phyloP scores from a whole-genome alignment of 768 basidiomycete species.

The Solioccasus polychromus region DNA sequence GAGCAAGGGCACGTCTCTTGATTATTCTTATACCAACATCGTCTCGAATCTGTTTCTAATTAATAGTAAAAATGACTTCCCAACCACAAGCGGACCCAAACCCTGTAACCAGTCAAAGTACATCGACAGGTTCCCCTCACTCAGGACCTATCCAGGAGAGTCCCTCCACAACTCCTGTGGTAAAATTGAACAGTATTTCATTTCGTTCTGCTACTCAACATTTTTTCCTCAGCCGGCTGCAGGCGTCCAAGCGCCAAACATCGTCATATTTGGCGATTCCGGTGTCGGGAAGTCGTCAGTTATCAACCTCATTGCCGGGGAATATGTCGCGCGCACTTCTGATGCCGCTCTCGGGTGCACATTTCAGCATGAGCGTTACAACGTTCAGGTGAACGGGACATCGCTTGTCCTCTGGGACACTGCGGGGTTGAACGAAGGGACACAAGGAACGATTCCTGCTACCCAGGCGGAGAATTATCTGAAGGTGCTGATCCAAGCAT shows the following conservation, averaged over 20 bases:
- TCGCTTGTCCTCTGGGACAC: slow-evolving; percentile 6
- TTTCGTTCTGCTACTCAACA: too few relatives aligned
- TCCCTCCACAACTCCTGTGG: too few relatives aligned
- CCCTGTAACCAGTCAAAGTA: too few relatives aligned
- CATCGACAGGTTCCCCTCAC: too few relatives aligned
- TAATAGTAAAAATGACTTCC: too few relatives aligned
- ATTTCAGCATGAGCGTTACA: neutral
- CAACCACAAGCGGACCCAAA: too few relatives aligned
- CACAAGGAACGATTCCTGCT: slow-evolving; percentile 7
- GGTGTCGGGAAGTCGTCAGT: slow-evolving; percentile 4
- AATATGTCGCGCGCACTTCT: neutral
- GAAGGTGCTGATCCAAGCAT: neutral
- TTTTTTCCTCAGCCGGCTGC: too few relatives aligned
- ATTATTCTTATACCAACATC: too few relatives aligned
- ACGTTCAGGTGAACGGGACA: neutral
- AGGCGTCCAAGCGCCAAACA: neutral
- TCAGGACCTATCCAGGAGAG: too few relatives aligned
- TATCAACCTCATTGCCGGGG: slow-evolving; percentile 3
- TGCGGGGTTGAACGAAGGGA: slow-evolving; percentile 6
- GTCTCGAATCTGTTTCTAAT: too few relatives aligned
- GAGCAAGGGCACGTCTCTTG: too few relatives aligned
- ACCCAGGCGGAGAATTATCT: neutral
- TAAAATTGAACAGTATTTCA: too few relatives aligned
- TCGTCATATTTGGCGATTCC: slow-evolving; percentile 2
- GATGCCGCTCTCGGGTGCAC: slow-evolving; percentile 2